Evolutionary conservation across 306 rosid genomes (phyloP).

Genomic region (Bauhinia variegata): DNA sequence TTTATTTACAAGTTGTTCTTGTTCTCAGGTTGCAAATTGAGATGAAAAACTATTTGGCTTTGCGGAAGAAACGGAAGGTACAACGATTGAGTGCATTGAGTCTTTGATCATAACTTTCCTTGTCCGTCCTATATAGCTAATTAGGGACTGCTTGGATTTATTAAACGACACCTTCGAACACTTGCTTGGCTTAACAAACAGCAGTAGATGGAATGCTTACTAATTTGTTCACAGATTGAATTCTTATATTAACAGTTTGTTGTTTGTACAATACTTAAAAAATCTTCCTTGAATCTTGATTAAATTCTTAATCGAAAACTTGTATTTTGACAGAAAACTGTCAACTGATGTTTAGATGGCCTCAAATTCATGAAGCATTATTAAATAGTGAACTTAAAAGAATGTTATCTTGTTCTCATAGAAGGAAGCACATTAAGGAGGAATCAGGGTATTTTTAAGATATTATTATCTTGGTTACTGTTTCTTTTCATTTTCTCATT

Average conservation of each 20-base stretch:
- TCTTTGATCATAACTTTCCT: slow-evolving; percentile 12
- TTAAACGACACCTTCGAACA: background rate
- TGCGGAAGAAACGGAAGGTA: slow-evolving; percentile 73
- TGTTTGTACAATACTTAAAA: slow-evolving; percentile 13
- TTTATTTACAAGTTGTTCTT: slow-evolving; percentile 36
- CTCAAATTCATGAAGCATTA: background rate
- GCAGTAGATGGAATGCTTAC: slow-evolving; percentile 19
- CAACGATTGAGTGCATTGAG: slow-evolving; percentile 22
- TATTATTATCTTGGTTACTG: slow-evolving; percentile 2
- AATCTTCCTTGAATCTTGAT: slow-evolving; percentile 13
- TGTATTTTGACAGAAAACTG: background rate
- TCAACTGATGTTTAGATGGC: background rate
- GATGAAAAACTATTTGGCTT: slow-evolving; percentile 68
- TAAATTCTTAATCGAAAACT: background rate
- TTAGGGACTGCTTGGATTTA: too few species aligned
- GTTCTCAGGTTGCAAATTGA: slow-evolving; percentile 79
- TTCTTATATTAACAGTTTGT: slow-evolving; percentile 7
- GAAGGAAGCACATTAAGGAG: background rate
- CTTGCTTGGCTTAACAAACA: background rate
- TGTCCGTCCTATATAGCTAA: too few species aligned
- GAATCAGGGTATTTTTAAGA: background rate
- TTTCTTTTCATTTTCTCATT: background rate
- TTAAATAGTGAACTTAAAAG: background rate
- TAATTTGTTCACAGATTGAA: slow-evolving; percentile 28
- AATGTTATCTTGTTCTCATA: background rate